Conservation (phyloP, 768 basidiomycete species). For the Pleurotus citrinopileatus region DNA sequence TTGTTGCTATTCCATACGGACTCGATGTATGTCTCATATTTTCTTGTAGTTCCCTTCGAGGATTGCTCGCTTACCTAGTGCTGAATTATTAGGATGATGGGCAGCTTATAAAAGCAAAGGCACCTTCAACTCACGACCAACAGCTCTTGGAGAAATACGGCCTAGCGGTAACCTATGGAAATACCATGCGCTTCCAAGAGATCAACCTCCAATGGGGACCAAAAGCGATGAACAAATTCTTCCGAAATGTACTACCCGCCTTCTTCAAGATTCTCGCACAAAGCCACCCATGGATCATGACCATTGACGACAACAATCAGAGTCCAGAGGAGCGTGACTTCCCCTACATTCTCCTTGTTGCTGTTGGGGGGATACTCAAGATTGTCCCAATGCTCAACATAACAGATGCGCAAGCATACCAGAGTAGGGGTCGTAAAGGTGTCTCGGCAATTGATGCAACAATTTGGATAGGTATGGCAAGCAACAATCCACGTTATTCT, state of each 20-base stretch:
- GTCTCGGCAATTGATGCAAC: too few relatives aligned
- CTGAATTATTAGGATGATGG: background rate
- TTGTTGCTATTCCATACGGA: background rate
- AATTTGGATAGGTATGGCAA: too few relatives aligned
- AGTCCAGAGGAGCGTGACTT: background rate
- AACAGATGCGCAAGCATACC: background rate
- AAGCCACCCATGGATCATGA: background rate
- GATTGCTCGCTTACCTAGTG: background rate
- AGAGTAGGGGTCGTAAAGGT: background rate
- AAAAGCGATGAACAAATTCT: background rate
- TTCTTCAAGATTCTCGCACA: background rate
- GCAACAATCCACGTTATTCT: too few relatives aligned
- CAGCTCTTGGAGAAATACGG: background rate
- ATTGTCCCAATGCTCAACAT: background rate
- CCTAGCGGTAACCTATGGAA: background rate
- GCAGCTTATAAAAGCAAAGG: background rate
- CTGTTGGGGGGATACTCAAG: background rate
- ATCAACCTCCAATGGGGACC: background rate
- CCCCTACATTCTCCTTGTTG: background rate
- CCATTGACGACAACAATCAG: background rate
- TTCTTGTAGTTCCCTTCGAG: background rate
- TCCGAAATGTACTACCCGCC: background rate
- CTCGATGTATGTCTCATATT: background rate
- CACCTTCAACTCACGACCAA: background rate
- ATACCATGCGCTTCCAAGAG: background rate